Conservation (phyloP, 2,329 filamentous ascomycete species). For the Raffaelea albimanens region DNA sequence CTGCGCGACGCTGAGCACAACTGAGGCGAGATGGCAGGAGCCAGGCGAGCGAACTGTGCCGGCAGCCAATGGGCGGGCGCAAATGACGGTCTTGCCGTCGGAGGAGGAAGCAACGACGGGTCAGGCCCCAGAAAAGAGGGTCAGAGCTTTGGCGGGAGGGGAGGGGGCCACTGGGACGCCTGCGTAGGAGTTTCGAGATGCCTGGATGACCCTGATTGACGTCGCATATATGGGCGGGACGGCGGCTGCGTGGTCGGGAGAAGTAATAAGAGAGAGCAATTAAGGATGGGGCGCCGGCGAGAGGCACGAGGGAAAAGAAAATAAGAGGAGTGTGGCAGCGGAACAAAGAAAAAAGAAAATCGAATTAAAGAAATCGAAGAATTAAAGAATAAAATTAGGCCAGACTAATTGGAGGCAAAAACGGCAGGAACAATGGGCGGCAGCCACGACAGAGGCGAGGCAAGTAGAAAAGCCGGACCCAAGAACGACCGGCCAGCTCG, state of each 20-base stretch:
- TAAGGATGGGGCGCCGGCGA: too few relatives aligned
- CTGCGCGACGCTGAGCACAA: neutral
- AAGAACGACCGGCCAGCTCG: too few relatives aligned
- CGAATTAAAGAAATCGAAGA: neutral
- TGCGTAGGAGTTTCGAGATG: slow-evolving; percentile 28
- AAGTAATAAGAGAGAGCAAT: neutral
- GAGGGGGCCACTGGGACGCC: slow-evolving; percentile 18
- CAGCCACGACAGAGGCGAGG: too few relatives aligned
- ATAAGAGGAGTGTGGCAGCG: neutral
- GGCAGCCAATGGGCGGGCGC: neutral
- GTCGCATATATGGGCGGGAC: slow-evolving; percentile 30
- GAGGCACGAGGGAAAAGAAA: neutral
- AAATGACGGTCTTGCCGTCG: neutral
- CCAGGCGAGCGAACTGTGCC: too few relatives aligned
- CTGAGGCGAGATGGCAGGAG: too few relatives aligned
- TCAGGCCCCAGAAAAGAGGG: slow-evolving; percentile 13
- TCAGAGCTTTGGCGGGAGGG: slow-evolving; percentile 20
- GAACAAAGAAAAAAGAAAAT: neutral
- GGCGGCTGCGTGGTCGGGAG: slow-evolving; percentile 4
- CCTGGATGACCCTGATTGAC: slow-evolving; percentile 35
- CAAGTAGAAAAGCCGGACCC: too few relatives aligned
- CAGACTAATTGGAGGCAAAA: neutral
- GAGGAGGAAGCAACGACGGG: neutral
- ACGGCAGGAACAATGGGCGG: neutral
- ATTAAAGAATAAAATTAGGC: neutral